Conservation (phyloP, 768 basidiomycete genomes). For the Lepiota venenata region DNA sequence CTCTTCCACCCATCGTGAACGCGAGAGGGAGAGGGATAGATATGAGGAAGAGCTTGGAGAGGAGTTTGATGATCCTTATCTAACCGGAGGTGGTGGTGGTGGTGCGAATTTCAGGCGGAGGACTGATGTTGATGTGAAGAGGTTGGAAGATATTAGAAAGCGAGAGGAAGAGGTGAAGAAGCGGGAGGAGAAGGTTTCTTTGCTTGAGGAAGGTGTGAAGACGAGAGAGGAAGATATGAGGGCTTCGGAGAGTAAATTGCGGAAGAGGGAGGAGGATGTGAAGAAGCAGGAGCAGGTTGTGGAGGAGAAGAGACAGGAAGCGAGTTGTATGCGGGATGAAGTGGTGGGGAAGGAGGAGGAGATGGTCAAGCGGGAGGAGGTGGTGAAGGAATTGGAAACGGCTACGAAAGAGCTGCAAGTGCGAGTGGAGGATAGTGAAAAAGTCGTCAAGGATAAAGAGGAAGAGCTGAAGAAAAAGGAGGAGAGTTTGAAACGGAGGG, state of each 20-base stretch:
- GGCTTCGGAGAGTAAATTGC: conserved; percentile 10
- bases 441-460: background rate
- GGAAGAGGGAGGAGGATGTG: conserved; percentile 10
- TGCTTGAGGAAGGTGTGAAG: background rate
- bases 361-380: background rate
- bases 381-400: conserved; percentile 3
- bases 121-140: conserved; percentile 8
- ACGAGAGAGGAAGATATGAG: conserved; percentile 12
- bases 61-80: conserved; percentile 1
- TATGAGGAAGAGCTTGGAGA: conserved; percentile 7
- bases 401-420: conserved; percentile 1
- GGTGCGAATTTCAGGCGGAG: background rate
- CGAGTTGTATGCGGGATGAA: background rate
- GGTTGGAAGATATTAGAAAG: conserved; percentile 13
- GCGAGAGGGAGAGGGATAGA: conserved; percentile 5
- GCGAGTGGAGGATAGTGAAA: background rate
- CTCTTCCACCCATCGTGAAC: background rate
- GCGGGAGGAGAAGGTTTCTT: background rate
- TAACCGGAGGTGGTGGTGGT: background rate
- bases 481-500: background rate
- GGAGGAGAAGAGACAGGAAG: background rate
- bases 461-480: conserved; percentile 6
- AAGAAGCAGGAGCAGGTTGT: conserved; percentile 3
- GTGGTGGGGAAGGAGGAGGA: conserved; percentile 7
- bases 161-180: conserved; percentile 11